These are phyloP conservation scores for Dendrocalamus sinicus DNA, from an alignment of 176 grass and related monocot genomes.

Conservation along the genomic window DNA sequence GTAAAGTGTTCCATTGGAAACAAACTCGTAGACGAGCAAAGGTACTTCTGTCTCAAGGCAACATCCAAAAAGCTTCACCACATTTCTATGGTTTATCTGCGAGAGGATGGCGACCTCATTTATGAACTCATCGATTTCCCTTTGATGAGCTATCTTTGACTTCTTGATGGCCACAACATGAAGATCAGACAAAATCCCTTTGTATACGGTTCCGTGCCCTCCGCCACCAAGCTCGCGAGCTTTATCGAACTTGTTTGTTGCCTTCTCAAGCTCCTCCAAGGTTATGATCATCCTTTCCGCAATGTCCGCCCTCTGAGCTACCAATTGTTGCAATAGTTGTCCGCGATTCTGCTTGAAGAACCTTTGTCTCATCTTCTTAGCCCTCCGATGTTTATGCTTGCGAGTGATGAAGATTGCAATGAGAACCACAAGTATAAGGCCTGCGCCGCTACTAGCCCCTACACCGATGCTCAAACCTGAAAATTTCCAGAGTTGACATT, in stretches of 20 bases:
- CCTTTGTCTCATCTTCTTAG: not conserved
- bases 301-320: not conserved
- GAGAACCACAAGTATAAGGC: not conserved
- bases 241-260: not conserved
- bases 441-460: no score
- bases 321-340: not conserved
- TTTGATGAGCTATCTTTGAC: not conserved
- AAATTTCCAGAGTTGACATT: no score
- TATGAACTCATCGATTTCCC: not conserved
- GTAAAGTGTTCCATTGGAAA: not conserved
- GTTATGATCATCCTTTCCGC: not conserved
- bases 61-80: slow-evolving; percentile 27
- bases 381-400: not conserved
- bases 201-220: not conserved
- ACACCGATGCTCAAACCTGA: no score
- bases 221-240: not conserved
- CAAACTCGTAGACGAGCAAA: not conserved
- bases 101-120: not conserved
- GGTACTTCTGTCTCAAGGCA: slow-evolving; percentile 36
- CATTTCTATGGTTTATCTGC: not conserved
- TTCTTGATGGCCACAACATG: slow-evolving; percentile 14
- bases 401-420: no score
- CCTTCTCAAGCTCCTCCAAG: slow-evolving; percentile 9
- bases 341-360: slow-evolving; percentile 2
- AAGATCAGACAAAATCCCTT: not conserved